These are phyloP conservation scores for Crassisporium funariophilum DNA, from an alignment of 768 basidiomycete species.

Conservation along the genomic window DNA sequence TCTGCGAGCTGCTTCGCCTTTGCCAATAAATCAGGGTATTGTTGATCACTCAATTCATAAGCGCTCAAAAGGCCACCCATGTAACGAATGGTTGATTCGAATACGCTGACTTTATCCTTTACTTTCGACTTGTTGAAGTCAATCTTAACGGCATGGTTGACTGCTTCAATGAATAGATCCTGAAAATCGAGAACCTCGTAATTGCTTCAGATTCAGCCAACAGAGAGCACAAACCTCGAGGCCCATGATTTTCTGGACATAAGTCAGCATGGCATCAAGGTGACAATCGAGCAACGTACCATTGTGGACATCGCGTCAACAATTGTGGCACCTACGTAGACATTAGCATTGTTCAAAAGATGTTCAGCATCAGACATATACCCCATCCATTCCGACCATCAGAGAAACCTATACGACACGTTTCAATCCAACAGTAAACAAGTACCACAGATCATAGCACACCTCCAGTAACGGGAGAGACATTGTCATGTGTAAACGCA, in stretches of 20 bases:
- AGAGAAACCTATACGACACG: constrained; percentile 28
- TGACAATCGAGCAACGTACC: constrained; percentile 40
- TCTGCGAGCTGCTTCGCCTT: constrained; percentile 68
- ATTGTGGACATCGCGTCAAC: constrained; percentile 64
- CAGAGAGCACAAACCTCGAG: constrained; percentile 39
- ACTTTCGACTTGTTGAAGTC: constrained; percentile 58
- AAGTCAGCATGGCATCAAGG: background rate
- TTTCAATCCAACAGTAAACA: background rate
- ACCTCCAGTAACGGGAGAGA: constrained; percentile 48
- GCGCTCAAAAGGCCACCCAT: constrained; percentile 68
- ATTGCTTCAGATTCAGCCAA: background rate
- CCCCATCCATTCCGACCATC: constrained; percentile 51
- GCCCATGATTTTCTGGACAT: constrained; percentile 56
- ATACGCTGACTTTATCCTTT: constrained; percentile 52
- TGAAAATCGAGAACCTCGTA: too few relatives aligned
- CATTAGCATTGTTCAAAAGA: constrained; percentile 16
- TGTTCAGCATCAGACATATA: constrained; percentile 14
- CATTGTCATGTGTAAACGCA: constrained; percentile 64
- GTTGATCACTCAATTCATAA: constrained; percentile 63
- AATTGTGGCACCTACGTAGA: constrained; percentile 61
- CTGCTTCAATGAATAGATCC: constrained; percentile 59
- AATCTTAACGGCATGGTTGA: constrained; percentile 51
- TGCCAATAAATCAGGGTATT: constrained; percentile 51
- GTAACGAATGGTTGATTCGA: constrained; percentile 79
- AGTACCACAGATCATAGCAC: constrained; percentile 15